phyloP scores from a whole-genome alignment of 2,329 filamentous ascomycete genomes.

The Alternaria sp. region DNA sequence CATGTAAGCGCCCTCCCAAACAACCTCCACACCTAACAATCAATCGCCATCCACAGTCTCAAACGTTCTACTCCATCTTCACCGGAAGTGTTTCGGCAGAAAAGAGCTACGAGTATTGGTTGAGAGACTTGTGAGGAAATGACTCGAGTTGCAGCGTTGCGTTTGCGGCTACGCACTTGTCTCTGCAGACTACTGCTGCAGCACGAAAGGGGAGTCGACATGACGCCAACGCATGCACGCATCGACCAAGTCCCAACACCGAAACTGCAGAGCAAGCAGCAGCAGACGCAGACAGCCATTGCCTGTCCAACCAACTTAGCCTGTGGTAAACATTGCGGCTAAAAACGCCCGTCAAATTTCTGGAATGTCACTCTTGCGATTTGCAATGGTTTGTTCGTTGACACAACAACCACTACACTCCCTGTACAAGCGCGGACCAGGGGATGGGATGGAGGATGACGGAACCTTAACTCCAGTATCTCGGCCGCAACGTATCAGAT shows the following conservation, averaged over 20 bases:
- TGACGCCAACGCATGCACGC: slow-evolving; percentile 37
- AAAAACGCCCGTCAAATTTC: not conserved
- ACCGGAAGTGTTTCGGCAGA: not conserved
- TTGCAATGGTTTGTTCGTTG: not conserved
- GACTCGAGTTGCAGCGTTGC: slow-evolving; percentile 24
- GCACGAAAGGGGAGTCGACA: slow-evolving; percentile 35
- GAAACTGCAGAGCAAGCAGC: not conserved
- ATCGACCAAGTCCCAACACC: slow-evolving; percentile 27
- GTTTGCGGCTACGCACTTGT: slow-evolving; percentile 22
- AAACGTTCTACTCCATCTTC: slow-evolving; percentile 1
- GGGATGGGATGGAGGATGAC: not conserved
- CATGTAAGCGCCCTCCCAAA: slow-evolving; percentile 28
- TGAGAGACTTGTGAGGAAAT: slow-evolving; percentile 15
- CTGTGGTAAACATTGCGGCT: slow-evolving; percentile 13
- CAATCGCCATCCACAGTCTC: not conserved
- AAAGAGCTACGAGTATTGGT: slow-evolving; percentile 1
- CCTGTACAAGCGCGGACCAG: not conserved
- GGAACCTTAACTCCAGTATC: not conserved
- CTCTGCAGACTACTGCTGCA: slow-evolving; percentile 28
- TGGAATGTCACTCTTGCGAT: not conserved
- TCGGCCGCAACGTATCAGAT: not conserved
- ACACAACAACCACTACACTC: not conserved
- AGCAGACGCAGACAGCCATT: slow-evolving; percentile 6
- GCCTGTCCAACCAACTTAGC: slow-evolving; percentile 31
- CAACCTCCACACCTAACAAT: slow-evolving; percentile 2